phyloP scores from a whole-genome alignment of 2,329 filamentous ascomycete species.

The Fusarium duplospermum region DNA sequence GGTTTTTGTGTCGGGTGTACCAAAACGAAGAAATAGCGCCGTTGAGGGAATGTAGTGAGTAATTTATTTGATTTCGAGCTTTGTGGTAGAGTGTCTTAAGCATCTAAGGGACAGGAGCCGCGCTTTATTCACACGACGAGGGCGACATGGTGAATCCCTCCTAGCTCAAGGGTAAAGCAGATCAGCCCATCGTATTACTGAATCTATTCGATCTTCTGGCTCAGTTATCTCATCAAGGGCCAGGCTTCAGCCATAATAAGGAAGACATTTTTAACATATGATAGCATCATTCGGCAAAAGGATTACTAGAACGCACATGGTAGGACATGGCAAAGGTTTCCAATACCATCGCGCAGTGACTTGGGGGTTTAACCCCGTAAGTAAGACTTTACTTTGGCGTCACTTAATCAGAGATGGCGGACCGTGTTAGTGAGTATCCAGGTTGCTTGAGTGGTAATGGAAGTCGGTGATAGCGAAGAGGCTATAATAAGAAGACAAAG shows the following conservation, averaged over 20 bases:
- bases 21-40: background rate
- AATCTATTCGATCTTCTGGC: too few relatives aligned
- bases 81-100: background rate
- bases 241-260: too few relatives aligned
- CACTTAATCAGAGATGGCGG: background rate
- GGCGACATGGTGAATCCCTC: too few relatives aligned
- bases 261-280: background rate
- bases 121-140: too few relatives aligned
- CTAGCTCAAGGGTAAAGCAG: too few relatives aligned
- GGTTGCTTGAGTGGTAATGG: too few relatives aligned
- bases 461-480: too few relatives aligned
- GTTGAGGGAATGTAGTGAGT: too few relatives aligned
- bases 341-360: background rate
- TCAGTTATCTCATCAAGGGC: too few relatives aligned
- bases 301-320: background rate
- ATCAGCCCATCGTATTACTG: too few relatives aligned
- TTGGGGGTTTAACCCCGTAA: background rate
- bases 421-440: background rate
- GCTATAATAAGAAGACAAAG: too few relatives aligned
- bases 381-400: background rate
- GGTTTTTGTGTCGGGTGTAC: background rate
- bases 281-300: background rate
- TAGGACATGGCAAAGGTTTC: background rate
- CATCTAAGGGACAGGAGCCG: too few relatives aligned
- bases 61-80: background rate